A percentile compares a stretch with the other conserved stretches of the same genome.
Conservation (phyloP, 352 stramenopile genomes). For the Globisporangium canariense region DNA sequence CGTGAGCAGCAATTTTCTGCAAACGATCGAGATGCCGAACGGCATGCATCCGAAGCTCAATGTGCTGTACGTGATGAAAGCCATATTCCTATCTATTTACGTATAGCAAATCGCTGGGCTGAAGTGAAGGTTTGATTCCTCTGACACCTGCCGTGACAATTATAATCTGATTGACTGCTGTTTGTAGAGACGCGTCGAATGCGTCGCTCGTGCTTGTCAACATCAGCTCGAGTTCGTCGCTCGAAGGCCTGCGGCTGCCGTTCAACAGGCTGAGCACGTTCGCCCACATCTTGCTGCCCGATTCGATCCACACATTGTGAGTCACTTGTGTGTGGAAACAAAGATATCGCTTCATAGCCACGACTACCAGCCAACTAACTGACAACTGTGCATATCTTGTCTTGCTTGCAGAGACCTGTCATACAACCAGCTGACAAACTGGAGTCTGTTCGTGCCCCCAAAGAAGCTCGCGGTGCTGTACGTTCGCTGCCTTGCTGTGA, state of each 20-base stretch:
- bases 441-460: conserved; percentile 1
- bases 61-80: conserved; percentile 5
- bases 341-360: not conserved
- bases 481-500: not conserved
- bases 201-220: conserved; percentile 8
- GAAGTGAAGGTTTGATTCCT: not conserved
- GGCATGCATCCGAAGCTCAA: conserved; percentile 5
- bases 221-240: not conserved
- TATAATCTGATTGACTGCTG: no score
- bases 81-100: not conserved
- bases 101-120: not conserved
- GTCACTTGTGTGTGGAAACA: not conserved
- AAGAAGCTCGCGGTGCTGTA: conserved; percentile 13
- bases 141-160: no score
- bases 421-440: conserved; percentile 14
- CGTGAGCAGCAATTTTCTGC: conserved; percentile 6
- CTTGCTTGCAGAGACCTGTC: conserved; percentile 14
- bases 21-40: not conserved
- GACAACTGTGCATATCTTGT: not conserved
- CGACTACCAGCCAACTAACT: not conserved
- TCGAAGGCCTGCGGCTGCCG: conserved; percentile 10
- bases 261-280: conserved; percentile 18
- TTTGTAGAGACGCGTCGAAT: conserved; percentile 15
- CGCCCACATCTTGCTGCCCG: conserved; percentile 1
- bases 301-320: conserved; percentile 11